Conservation (phyloP, 2,329 filamentous ascomycete genomes). For the Penicillium brasilianum region DNA sequence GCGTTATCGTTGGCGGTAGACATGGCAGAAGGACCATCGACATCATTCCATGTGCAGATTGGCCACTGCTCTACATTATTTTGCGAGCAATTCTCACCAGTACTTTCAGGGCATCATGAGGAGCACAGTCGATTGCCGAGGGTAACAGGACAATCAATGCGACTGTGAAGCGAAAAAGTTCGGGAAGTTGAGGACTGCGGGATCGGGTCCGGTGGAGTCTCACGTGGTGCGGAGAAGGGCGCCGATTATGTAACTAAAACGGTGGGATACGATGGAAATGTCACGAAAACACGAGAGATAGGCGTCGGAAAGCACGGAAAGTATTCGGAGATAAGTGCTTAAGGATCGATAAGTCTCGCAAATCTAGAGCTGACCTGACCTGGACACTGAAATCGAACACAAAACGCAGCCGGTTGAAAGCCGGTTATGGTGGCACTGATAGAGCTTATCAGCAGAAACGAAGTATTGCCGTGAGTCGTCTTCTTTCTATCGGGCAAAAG, state of each 20-base stretch:
- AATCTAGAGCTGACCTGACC: not conserved
- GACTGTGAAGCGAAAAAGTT: conserved; percentile 31
- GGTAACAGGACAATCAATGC: conserved; percentile 22
- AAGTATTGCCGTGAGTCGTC: not conserved
- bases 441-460: conserved; percentile 5
- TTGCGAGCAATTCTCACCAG: conserved; percentile 10
- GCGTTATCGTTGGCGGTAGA: conserved; percentile 43
- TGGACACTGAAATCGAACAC: not conserved
- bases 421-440: not conserved
- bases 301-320: not conserved
- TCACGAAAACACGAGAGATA: not conserved
- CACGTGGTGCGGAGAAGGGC: conserved; percentile 34
- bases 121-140: conserved; percentile 25
- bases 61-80: conserved; percentile 33
- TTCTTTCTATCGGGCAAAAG: conserved; percentile 11
- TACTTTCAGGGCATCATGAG: conserved; percentile 29
- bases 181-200: conserved; percentile 33
- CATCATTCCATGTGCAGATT: conserved; percentile 32
- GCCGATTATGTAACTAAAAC: conserved; percentile 29
- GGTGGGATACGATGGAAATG: conserved; percentile 1
- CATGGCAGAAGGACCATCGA: conserved; percentile 41
- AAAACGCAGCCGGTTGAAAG: not conserved
- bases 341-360: not conserved
- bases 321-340: not conserved
- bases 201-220: conserved; percentile 32